These are phyloP conservation scores for Fraxinus pennsylvanica DNA, from an alignment of 257 asterid genomes.

Conservation along the genomic window DNA sequence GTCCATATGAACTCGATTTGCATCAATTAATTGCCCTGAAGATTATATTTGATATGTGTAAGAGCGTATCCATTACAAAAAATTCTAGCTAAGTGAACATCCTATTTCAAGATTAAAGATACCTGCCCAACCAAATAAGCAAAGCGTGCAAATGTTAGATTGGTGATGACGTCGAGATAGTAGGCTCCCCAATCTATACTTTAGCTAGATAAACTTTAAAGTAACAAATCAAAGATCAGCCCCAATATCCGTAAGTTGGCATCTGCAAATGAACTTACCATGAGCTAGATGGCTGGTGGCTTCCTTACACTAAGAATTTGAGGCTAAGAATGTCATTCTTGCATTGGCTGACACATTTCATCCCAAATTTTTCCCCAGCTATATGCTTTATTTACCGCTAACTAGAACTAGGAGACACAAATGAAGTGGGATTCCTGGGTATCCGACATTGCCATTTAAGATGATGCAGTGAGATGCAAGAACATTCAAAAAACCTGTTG, in stretches of 20 bases:
- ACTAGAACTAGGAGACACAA: background rate
- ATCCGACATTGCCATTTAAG: background rate
- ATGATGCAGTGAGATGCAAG: background rate
- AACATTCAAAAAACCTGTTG: background rate
- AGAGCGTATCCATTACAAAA: background rate
- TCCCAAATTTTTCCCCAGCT: background rate
- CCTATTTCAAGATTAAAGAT: background rate
- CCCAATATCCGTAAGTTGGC: background rate
- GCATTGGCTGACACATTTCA: background rate
- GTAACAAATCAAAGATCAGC: background rate
- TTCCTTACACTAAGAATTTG: no score
- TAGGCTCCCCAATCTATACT: background rate
- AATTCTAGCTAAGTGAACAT: background rate
- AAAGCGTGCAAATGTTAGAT: background rate
- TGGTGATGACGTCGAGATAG: background rate
- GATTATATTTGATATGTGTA: background rate
- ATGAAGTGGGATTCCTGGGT: background rate
- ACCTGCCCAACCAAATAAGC: background rate
- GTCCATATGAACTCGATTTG: background rate
- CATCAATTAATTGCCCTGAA: conserved; percentile 1
- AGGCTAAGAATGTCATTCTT: background rate
- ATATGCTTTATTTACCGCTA: conserved; percentile 9
- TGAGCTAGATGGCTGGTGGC: no score
- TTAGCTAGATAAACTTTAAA: background rate
- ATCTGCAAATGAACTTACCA: no score